These are phyloP conservation scores for Elongisporangium anandrum DNA, from an alignment of 352 stramenopile genomes.

Conservation along the genomic window DNA sequence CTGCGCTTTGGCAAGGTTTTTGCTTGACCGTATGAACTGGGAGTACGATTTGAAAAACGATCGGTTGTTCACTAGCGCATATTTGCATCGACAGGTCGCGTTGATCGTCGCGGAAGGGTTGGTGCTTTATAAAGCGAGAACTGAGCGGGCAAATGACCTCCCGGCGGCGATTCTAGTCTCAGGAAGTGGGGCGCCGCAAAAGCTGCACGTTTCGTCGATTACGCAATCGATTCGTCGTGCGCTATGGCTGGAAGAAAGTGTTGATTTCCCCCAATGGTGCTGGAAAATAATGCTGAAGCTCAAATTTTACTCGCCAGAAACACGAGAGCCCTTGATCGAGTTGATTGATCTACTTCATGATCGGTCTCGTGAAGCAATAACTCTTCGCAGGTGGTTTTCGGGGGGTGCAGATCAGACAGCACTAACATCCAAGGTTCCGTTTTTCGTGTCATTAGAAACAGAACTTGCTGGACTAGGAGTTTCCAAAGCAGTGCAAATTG, in stretches of 20 bases:
- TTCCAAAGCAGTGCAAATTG: background rate
- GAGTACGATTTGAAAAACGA: conserved; percentile 66
- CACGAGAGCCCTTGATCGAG: conserved; percentile 56
- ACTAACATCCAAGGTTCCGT: conserved; percentile 35
- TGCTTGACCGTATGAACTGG: conserved; percentile 85
- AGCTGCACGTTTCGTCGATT: conserved; percentile 49
- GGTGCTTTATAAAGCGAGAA: conserved; percentile 58
- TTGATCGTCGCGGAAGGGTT: conserved; percentile 76
- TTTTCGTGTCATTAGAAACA: conserved; percentile 48
- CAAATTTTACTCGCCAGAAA: conserved; percentile 71
- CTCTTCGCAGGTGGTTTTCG: conserved; percentile 74
- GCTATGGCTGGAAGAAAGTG: conserved; percentile 51
- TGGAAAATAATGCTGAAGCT: conserved; percentile 84
- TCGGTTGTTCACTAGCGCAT: conserved; percentile 58
- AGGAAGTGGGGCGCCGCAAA: conserved; percentile 41
- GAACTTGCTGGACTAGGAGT: conserved; percentile 19
- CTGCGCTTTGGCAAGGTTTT: conserved; percentile 61
- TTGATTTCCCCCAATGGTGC: conserved; percentile 84
- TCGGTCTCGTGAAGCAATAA: conserved; percentile 66
- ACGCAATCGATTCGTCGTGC: conserved; percentile 72
- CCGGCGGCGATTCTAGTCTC: conserved; percentile 35
- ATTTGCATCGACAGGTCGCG: conserved; percentile 73
- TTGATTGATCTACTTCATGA: conserved; percentile 74
- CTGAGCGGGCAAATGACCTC: conserved; percentile 29
- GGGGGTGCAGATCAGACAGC: conserved; percentile 23